Base-by-base conservation (phyloP, 768 basidiomycete genomes). In the Paxillus rubicundulus region DNA sequence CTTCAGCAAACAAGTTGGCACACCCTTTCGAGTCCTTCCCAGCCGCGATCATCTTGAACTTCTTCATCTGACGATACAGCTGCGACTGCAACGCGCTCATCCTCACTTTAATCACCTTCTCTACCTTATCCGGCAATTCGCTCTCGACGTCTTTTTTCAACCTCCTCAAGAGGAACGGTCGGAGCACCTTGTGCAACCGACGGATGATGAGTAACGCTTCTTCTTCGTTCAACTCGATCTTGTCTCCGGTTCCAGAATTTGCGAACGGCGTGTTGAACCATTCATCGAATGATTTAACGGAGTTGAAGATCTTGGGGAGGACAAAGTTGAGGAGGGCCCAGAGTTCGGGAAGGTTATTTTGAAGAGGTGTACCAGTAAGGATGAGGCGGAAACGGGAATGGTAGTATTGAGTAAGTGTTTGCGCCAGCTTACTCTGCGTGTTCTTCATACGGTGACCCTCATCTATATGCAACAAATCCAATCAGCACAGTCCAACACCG, bases 201-300 rank as follows among this genome's bases (percentile, higher is more conserved):
- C 95, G 87, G 66, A 99, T 97, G 65, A 99, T 92, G 51, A 98
- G 87, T 34, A 98, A 78, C 3, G 92, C 90, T 76, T 99, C 97
- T 89, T 98, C 97, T 88, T 99, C 97, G 73, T 96, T 97, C 75
- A 98, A 71, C 77, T 97, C 94, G 66, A 98, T 96, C 82, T 96
- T 97, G 74, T 99, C 97, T 9, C 89, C 88, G 0, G 91, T 90
- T 28, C 96, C 96, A n/a, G 94, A 92, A 71, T 92, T 98, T 54
- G 97, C 96, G 60, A 99, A 99, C 0, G 97, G 97, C 2, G 96
- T 97, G 74, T 98, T 98, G 80, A 98, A 99, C 97, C 97, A 99
- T 66, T 98, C 97, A 63, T 98, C 97, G 68, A 99, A 98, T 18
- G 94, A 96, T 69, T 98, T 96, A 55, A 97, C 94, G 1, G 96